Base-by-base conservation (phyloP, 2,329 filamentous ascomycete genomes). In the Pseudogymnoascus sp. region DNA sequence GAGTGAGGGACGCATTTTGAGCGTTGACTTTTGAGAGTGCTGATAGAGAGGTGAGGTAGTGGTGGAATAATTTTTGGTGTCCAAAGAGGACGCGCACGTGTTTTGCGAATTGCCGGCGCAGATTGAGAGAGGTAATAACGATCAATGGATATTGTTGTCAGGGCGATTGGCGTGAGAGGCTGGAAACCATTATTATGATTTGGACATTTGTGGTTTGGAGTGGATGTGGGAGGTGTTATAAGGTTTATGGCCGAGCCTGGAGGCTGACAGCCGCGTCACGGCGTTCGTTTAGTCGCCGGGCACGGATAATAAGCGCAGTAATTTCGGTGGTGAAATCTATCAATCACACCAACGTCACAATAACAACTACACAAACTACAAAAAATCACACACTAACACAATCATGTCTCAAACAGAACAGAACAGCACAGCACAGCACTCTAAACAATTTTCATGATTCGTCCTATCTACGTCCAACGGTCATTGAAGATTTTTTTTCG, bases 241-340 rank as follows among this genome's bases (percentile, higher is more conserved):
- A 33, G 44, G 26, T 54, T 54, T 4, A 9, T 33, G n/a, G 26
- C 9, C n/a, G 44, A 54, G n/a, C 13, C 15, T 31, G 3, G 2
- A 50, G 9, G 8, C n/a, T 17, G 26, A 54, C 44, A 54, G 26
- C 26, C 44, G 44, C 44, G 44, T 33, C 26, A 11, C 26, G 44
- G 44, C 26, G 17, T 17, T 17, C 17, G 17, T 17, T 17, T 17
- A 31, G 44, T 15, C 44, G 44, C 44, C 17, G 26, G 15, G 26
- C 44, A 54, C 26, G 26, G 44, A 54, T 54, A 54, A 54, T 54
- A 54, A 33, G 44, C 44, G 26, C 44, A 33, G n/a, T n/a, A 54
- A 54, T 54, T 54, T 33, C 44, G 11, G 17, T 17, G 17, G 21
- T 24, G 17, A 15, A 31, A 54, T 33, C 21, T 5, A 31, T 33